Evolutionary conservation across 2,329 filamentous ascomycete species (phyloP).

Genomic region (Talaromyces sp.): DNA sequence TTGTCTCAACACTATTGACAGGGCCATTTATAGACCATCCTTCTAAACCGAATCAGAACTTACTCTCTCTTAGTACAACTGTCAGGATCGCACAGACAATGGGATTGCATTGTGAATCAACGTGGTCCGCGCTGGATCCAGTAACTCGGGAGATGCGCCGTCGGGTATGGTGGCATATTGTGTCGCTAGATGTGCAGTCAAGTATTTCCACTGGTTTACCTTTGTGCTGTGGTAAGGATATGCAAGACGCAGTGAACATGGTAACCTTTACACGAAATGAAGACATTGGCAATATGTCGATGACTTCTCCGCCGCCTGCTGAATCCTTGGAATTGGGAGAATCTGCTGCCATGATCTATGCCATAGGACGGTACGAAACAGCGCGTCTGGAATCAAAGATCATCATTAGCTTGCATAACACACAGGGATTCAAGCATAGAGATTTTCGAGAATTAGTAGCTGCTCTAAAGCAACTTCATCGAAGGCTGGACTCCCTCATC

Average conservation of each 20-base stretch:
- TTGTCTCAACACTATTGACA: conserved; percentile 21
- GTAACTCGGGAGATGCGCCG: conserved; percentile 17
- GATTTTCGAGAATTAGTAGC: not conserved
- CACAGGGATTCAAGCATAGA: not conserved
- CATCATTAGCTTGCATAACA: not conserved
- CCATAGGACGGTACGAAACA: conserved; percentile 8
- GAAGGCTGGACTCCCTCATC: not conserved
- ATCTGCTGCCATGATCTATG: conserved; percentile 12
- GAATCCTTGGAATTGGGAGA: not conserved
- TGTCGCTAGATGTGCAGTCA: conserved; percentile 24
- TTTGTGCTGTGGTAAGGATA: conserved; percentile 11
- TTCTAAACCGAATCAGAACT: not conserved
- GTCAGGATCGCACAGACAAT: conserved; percentile 22
- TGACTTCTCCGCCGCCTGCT: not conserved
- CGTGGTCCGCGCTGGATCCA: not conserved
- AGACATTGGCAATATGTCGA: not conserved
- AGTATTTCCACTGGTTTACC: conserved; percentile 23
- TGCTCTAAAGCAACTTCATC: not conserved
- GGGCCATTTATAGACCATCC: conserved; percentile 12
- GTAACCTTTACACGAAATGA: not conserved
- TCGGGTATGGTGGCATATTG: conserved; percentile 23
- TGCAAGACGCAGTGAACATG: not conserved
- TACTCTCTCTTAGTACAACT: conserved; percentile 16
- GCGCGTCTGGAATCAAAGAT: not conserved
- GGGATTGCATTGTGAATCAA: conserved; percentile 21